phyloP scores from a whole-genome alignment of 495 filamentous ascomycete genomes.

The Pseudevernia furfuracea region DNA sequence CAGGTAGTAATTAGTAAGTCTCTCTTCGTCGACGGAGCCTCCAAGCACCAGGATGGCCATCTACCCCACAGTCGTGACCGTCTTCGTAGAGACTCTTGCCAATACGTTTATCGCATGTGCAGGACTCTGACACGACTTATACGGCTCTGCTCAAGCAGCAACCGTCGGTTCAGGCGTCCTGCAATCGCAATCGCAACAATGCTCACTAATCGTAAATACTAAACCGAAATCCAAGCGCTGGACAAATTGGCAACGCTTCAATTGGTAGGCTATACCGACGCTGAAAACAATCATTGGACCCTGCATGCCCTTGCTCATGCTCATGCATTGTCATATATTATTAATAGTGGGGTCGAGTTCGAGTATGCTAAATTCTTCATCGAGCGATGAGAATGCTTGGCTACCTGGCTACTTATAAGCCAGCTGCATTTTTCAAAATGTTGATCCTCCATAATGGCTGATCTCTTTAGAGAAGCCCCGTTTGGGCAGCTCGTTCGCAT shows the following conservation, averaged over 20 bases:
- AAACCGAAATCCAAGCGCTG: not conserved
- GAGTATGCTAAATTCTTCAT: not conserved
- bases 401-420: too few species aligned
- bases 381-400: not conserved
- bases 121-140: not conserved
- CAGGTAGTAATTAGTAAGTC: not conserved
- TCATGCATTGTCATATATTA: not conserved
- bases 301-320: not conserved
- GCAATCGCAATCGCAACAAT: not conserved
- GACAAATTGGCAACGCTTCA: not conserved
- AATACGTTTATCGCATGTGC: not conserved
- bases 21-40: not conserved
- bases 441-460: constrained; percentile 13
- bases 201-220: not conserved
- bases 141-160: not conserved
- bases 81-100: not conserved
- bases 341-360: not conserved
- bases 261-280: not conserved
- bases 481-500: constrained; percentile 33
- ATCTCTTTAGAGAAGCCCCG: constrained; percentile 20
- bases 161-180: not conserved
- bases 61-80: not conserved
- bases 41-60: not conserved
- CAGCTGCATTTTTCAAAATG: not conserved
- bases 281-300: not conserved